Evolutionary conservation across 345 rosid genomes (phyloP).

Genomic region (Arabis hirsuta): DNA sequence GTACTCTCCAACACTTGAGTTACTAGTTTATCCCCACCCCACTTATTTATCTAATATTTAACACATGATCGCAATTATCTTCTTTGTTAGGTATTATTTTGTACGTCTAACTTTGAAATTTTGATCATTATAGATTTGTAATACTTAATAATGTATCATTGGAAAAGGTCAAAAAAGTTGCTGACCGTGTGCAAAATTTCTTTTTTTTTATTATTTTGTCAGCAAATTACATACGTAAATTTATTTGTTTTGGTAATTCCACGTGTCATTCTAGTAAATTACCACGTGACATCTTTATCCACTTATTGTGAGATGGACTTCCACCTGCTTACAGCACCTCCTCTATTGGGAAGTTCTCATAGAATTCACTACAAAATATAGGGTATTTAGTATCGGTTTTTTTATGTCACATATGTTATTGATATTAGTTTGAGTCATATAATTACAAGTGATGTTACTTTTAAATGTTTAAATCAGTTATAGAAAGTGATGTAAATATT

Average conservation of each 20-base stretch:
- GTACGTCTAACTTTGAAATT: neutral
- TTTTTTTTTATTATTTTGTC: neutral
- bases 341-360: too few species aligned
- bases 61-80: neutral
- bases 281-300: constrained; percentile 11
- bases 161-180: neutral
- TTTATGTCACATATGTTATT: too few species aligned
- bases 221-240: constrained; percentile 3
- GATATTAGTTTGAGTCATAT: too few species aligned
- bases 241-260: neutral
- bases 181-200: too few species aligned
- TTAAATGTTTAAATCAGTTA: too few species aligned
- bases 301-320: constrained; percentile 11
- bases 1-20: constrained; percentile 1
- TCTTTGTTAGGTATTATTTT: neutral
- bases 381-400: too few species aligned
- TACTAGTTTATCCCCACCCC: constrained; percentile 20
- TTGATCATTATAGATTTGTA: neutral
- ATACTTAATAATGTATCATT: neutral
- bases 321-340: too few species aligned
- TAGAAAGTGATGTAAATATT: too few species aligned
- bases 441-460: too few species aligned
- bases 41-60: neutral
- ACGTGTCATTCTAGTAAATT: neutral
- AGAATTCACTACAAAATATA: too few species aligned